Conservation (phyloP, 805 yeast species). For the Lipomyces kockii region DNA sequence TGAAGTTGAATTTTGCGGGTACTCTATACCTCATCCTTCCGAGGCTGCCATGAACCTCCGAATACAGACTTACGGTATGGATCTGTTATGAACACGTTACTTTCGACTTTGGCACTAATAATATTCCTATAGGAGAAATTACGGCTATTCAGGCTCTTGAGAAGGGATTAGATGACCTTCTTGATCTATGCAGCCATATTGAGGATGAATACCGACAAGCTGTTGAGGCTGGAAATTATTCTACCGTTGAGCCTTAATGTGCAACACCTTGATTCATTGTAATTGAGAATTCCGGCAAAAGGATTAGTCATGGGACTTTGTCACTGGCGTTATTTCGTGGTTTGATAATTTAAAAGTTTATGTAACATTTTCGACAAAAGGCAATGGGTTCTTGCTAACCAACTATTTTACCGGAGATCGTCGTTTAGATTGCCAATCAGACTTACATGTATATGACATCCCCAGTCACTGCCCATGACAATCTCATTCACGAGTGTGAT, state of each 20-base stretch:
- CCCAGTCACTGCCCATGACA: not conserved
- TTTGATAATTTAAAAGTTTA: not conserved
- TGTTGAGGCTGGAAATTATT: conserved; percentile 60
- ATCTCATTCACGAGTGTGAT: not conserved
- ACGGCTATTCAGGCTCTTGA: conserved; percentile 93
- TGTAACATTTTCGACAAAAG: not conserved
- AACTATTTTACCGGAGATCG: not conserved
- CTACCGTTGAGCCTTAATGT: conserved; percentile 36
- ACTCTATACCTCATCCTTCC: conserved; percentile 97
- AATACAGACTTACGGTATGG: conserved; percentile 87
- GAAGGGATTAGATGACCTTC: conserved; percentile 84
- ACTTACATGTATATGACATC: not conserved
- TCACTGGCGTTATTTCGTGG: not conserved
- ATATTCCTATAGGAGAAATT: conserved; percentile 47
- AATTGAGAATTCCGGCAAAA: not conserved
- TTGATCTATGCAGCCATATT: conserved; percentile 79
- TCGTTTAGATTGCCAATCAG: not conserved
- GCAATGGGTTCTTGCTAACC: not conserved
- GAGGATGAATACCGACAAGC: conserved; percentile 77
- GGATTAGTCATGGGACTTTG: not conserved
- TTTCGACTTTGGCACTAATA: not conserved
- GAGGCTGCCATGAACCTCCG: conserved; percentile 87
- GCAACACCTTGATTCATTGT: not conserved
- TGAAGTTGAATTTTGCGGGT: conserved; percentile 97
- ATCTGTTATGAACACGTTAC: not conserved